Base-by-base conservation (phyloP, 208 protist genomes). In the Polymyxa betae region DNA sequence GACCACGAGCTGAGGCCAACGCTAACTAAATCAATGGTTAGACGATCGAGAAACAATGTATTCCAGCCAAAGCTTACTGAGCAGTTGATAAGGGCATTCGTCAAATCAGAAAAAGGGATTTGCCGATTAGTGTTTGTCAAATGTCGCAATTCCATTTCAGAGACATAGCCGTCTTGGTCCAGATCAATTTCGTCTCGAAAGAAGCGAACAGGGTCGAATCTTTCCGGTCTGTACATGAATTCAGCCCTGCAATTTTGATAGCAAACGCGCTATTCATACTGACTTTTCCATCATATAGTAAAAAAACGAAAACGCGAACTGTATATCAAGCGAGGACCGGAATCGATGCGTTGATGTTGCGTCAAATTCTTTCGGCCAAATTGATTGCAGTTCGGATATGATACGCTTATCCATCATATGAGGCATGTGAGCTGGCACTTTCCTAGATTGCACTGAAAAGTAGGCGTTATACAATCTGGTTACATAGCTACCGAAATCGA, bases 261-360 rank as follows among this genome's bases (percentile, higher is more conserved):
- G 72, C 5, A 82, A 43, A 35, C n/a, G 72, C 16, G 40, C 16
- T 5, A 12, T 5, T 5, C 35, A 12, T 20, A n/a, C 72, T 5
- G 5, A 82, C 72, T 5, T 35, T n/a, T 90, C 78, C 90, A 91
- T 91, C 43, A 91, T 52, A 77, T 91, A 91, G 90, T 91, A 91
- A 68, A 90, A 91, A 40, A 90, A 91, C 38, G 90, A 88, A 38
- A 91, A 91, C 77, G 90, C 66, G 78, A 91, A 91, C 45, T 91
- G 90, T 10, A 91, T 91, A 68, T 91, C 90, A 29, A 46, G 38
- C 45, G 72, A 45, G 20, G 66, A 46, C n/a, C 90, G 90, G 49
- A 91, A 91, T 44, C 90, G 64, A 52, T 91, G 90, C 44, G 49
- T 49, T n/a, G 90, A 91, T 10, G 90, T 91, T 1, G 68, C 68